phyloP scores from a whole-genome alignment of 1,139 yeast genomes.

The Yamadazyma epiphylla region DNA sequence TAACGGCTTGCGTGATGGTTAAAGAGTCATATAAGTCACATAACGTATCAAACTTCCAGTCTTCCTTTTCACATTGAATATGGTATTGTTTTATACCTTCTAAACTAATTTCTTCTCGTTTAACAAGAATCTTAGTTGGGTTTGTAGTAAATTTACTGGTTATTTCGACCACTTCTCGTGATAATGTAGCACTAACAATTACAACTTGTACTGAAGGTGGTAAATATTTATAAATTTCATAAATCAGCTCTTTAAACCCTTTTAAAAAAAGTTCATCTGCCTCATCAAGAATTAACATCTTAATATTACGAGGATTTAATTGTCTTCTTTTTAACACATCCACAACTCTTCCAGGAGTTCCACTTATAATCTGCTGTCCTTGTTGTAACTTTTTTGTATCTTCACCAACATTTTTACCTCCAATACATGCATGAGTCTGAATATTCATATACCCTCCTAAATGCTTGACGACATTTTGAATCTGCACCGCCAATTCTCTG shows the following conservation, averaged over 20 bases:
- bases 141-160: slow-evolving; percentile 85
- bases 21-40: slow-evolving; percentile 93
- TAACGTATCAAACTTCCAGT: slow-evolving; percentile 92
- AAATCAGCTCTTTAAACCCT: slow-evolving; percentile 90
- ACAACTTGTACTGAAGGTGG: slow-evolving; percentile 88
- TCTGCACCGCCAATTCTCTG: slow-evolving; percentile 88
- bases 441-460: slow-evolving; percentile 85
- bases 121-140: slow-evolving; percentile 87
- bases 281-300: slow-evolving; percentile 86
- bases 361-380: slow-evolving; percentile 92
- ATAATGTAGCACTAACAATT: slow-evolving; percentile 90
- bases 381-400: slow-evolving; percentile 68
- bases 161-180: slow-evolving; percentile 80
- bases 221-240: slow-evolving; percentile 76
- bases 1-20: slow-evolving; percentile 93
- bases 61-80: slow-evolving; percentile 85
- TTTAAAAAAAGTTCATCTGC: slow-evolving; percentile 90
- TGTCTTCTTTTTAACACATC: slow-evolving; percentile 82
- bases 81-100: slow-evolving; percentile 89
- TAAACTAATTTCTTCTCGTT: slow-evolving; percentile 81
- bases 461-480: slow-evolving; percentile 77
- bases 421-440: slow-evolving; percentile 87
- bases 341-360: slow-evolving; percentile 92
- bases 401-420: slow-evolving; percentile 83
- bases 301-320: slow-evolving; percentile 64